phyloP scores from a whole-genome alignment of 805 yeast genomes.

The Kazachstania africana region DNA sequence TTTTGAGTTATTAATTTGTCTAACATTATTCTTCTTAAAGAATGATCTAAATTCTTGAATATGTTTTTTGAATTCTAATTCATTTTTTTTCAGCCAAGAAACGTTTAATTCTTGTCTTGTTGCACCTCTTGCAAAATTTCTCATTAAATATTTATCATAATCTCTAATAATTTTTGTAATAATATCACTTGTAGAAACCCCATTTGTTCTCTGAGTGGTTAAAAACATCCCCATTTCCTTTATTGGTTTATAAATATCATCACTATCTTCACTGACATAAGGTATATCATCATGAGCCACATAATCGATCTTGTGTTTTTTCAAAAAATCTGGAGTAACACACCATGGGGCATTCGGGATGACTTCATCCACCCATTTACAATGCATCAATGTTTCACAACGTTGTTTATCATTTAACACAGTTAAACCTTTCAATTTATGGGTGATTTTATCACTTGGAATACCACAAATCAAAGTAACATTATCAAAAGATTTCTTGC shows the following conservation, averaged over 20 bases:
- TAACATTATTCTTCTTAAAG: slow-evolving; percentile 64
- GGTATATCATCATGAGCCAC: slow-evolving; percentile 98
- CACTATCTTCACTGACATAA: slow-evolving; percentile 77
- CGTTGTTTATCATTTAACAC: slow-evolving; percentile 83
- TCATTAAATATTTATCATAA: slow-evolving; percentile 91
- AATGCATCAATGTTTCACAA: slow-evolving; percentile 81
- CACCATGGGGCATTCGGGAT: slow-evolving; percentile 93
- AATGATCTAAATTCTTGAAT: slow-evolving; percentile 77
- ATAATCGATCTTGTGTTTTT: slow-evolving; percentile 75
- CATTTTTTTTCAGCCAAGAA: slow-evolving; percentile 95
- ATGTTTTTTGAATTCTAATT: slow-evolving; percentile 85
- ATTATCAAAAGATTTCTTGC: slow-evolving; percentile 81
- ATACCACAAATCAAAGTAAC: slow-evolving; percentile 82
- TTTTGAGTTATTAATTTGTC: slow-evolving; percentile 58
- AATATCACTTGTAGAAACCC: slow-evolving; percentile 90
- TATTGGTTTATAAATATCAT: slow-evolving; percentile 87
- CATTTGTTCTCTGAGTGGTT: slow-evolving; percentile 93
- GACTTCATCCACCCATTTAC: slow-evolving; percentile 97
- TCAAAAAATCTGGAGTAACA: slow-evolving; percentile 71
- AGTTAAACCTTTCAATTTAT: slow-evolving; percentile 84
- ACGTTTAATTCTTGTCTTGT: slow-evolving; percentile 93
- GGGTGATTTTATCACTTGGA: slow-evolving; percentile 84
- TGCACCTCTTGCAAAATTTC: slow-evolving; percentile 96
- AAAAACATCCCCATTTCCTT: slow-evolving; percentile 84
- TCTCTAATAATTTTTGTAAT: slow-evolving; percentile 91